phyloP scores from a whole-genome alignment of 2,329 filamentous ascomycete species.

The Botryosphaeria dothidea region DNA sequence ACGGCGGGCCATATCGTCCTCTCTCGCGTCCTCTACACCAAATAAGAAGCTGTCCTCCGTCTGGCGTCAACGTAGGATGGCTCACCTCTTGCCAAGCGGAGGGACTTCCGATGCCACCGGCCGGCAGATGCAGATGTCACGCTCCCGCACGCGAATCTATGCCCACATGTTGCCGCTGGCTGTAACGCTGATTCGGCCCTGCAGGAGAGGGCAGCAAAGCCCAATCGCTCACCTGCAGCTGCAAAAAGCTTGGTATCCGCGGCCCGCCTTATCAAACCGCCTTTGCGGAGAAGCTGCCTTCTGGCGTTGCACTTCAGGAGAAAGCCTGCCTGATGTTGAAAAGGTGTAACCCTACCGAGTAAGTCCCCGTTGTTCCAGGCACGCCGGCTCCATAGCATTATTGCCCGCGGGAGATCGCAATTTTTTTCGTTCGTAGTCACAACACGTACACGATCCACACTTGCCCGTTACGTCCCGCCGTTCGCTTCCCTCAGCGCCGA shows the following conservation, averaged over 20 bases:
- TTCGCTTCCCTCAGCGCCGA: background rate
- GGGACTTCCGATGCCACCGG: background rate
- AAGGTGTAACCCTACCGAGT: constrained; percentile 3
- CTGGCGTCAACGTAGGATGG: constrained; percentile 6
- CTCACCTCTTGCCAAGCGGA: background rate
- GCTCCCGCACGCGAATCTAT: background rate
- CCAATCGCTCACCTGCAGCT: background rate
- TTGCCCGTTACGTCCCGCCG: background rate
- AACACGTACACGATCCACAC: constrained; percentile 10
- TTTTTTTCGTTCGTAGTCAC: background rate
- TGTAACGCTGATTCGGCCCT: constrained; percentile 4
- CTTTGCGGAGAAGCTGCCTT: background rate
- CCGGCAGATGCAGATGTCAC: constrained; percentile 1
- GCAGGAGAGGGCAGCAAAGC: background rate
- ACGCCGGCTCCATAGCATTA: background rate
- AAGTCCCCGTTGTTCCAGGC: background rate
- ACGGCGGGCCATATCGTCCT: background rate
- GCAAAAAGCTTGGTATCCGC: constrained; percentile 10
- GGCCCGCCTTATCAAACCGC: constrained; percentile 5
- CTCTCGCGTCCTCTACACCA: background rate
- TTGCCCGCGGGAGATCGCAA: background rate
- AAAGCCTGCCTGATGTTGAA: background rate
- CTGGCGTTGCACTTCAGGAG: background rate
- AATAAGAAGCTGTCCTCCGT: constrained; percentile 1
- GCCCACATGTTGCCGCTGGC: background rate